phyloP scores from a whole-genome alignment of 2,329 filamentous ascomycete genomes.

The Colletotrichum sp. region DNA sequence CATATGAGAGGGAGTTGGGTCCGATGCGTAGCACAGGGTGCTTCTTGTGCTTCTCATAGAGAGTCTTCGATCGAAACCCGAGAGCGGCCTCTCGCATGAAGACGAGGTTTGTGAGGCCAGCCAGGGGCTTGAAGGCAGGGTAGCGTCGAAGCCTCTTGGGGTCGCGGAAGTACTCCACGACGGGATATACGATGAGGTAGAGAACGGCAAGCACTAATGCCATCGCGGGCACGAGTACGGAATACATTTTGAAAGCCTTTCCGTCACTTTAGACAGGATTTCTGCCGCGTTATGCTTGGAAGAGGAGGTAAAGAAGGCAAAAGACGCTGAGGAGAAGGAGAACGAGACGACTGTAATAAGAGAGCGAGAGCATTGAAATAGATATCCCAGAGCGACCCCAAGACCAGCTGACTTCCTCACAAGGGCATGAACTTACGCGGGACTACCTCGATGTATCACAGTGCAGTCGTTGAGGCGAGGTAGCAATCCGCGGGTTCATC shows the following conservation, averaged over 20 bases:
- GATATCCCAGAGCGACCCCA: not conserved
- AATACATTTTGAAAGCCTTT: not conserved
- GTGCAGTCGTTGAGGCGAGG: not conserved
- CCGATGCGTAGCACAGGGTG: slow-evolving; percentile 48
- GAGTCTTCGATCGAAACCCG: not conserved
- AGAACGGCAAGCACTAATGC: not conserved
- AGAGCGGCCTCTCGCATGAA: not conserved
- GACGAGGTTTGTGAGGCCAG: slow-evolving; percentile 24
- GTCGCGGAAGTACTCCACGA: not conserved
- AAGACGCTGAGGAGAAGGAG: not conserved
- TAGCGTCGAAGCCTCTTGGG: slow-evolving; percentile 31
- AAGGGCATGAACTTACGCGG: not conserved
- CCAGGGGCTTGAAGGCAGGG: slow-evolving; percentile 26
- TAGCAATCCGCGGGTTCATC: not conserved
- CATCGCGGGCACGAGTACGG: not conserved
- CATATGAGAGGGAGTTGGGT: slow-evolving; percentile 47
- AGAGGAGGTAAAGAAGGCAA: not conserved
- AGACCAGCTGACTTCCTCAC: not conserved
- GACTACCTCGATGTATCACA: not conserved
- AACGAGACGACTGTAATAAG: not conserved
- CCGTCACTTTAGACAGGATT: not conserved
- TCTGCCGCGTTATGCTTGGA: not conserved
- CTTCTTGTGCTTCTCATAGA: slow-evolving; percentile 40
- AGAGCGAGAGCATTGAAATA: not conserved
- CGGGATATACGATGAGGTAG: not conserved